phyloP scores from a whole-genome alignment of 1,284 basidiomycete species.

The Cryptococcus sp. region DNA sequence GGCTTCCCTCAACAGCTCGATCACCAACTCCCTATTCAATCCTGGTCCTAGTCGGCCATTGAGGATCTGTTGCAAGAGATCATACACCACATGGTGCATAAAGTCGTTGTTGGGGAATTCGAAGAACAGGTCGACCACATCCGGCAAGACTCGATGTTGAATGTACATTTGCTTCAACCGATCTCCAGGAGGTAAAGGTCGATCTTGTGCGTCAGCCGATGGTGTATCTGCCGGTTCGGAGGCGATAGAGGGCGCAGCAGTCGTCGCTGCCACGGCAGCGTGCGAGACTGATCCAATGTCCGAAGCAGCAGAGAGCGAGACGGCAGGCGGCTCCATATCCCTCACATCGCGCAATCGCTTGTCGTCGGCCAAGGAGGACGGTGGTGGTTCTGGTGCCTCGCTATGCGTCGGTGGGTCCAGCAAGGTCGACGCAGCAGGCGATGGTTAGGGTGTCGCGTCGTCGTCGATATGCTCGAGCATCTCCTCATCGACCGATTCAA shows the following conservation, averaged over 20 bases:
- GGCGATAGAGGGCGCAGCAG: constrained; percentile 23
- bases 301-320: constrained; percentile 11
- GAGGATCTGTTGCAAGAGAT: constrained; percentile 90
- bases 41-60: constrained; percentile 74
- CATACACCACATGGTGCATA: constrained; percentile 93
- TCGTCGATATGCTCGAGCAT: constrained; percentile 64
- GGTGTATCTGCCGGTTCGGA: constrained; percentile 12
- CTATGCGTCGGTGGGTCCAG: constrained; percentile 1
- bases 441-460: constrained; percentile 22
- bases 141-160: constrained; percentile 63
- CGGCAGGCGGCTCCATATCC: constrained; percentile 15
- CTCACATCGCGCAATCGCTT: constrained; percentile 37
- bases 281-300: constrained; percentile 20
- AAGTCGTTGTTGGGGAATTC: constrained; percentile 98
- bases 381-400: constrained; percentile 23
- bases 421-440: constrained; percentile 11
- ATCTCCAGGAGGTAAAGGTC: constrained; percentile 55
- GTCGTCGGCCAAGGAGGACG: constrained; percentile 32
- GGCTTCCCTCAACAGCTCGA: constrained; percentile 74
- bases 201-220: background rate
- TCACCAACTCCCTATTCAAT: constrained; percentile 70
- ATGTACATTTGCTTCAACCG: constrained; percentile 70
- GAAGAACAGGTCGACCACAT: constrained; percentile 84
- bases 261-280: constrained; percentile 24
- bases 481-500: constrained; percentile 56